Conservation (phyloP, 148 eudicot species). For the Amaranthus cruentus region DNA sequence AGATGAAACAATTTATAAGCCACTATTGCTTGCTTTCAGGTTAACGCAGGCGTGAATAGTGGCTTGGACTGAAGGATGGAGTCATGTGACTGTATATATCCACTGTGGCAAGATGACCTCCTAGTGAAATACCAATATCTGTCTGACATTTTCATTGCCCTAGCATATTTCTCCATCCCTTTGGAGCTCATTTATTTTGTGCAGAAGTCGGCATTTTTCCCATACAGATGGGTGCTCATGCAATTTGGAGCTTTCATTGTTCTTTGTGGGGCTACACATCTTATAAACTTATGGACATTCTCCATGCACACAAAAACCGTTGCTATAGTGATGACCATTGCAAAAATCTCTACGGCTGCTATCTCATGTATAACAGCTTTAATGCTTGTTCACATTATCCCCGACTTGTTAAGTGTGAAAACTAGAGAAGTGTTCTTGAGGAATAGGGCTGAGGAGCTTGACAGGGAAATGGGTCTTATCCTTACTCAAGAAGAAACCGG, state of each 20-base stretch:
- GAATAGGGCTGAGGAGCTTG: conserved; percentile 82
- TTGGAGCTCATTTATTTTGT: conserved; percentile 90
- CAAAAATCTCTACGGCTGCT: conserved; percentile 76
- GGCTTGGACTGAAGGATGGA: conserved; percentile 43
- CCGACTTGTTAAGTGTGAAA: conserved; percentile 81
- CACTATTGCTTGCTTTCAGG: conserved; percentile 24
- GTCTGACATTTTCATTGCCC: conserved; percentile 81
- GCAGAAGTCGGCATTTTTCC: conserved; percentile 79
- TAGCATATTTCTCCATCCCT: conserved; percentile 94
- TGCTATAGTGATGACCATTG: conserved; percentile 77
- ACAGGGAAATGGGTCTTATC: conserved; percentile 85
- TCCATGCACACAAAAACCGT: conserved; percentile 73
- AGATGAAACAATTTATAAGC: not conserved
- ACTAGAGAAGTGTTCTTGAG: conserved; percentile 63
- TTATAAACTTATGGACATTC: conserved; percentile 82
- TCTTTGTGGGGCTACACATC: conserved; percentile 88
- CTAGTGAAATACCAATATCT: conserved; percentile 83
- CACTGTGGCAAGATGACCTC: conserved; percentile 77
- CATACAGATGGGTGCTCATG: conserved; percentile 91
- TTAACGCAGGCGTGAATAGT: conserved; percentile 13
- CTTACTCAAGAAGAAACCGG: conserved; percentile 87
- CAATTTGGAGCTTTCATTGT: conserved; percentile 94
- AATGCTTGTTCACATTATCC: conserved; percentile 85
- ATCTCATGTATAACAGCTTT: conserved; percentile 87
- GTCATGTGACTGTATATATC: conserved; percentile 73